Conservation (phyloP, 257 asterid species). For the Nicotiana tomentosiformis region DNA sequence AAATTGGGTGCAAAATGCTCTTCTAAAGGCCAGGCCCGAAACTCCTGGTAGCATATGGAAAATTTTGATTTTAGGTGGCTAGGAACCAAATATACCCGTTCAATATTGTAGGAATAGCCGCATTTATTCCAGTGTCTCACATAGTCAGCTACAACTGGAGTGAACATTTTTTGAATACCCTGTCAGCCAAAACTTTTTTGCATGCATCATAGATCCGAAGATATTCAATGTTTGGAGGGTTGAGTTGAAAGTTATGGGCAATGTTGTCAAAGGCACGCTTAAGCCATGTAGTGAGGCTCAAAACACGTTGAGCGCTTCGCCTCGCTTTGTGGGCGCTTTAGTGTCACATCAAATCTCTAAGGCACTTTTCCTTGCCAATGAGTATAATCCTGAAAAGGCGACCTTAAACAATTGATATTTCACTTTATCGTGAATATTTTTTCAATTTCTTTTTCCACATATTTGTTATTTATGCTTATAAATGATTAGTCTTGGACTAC, state of each 20-base stretch:
- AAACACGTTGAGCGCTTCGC: too few species aligned
- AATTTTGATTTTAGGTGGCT: not conserved
- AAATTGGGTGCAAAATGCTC: not conserved
- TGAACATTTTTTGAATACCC: not conserved
- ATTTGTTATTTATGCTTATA: too few species aligned
- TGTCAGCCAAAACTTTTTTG: not conserved
- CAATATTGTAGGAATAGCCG: not conserved
- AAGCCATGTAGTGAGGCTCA: too few species aligned
- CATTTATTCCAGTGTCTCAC: not conserved
- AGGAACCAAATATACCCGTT: not conserved
- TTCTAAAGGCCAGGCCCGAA: not conserved
- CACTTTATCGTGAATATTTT: too few species aligned
- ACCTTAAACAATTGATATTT: too few species aligned
- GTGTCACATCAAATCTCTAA: too few species aligned
- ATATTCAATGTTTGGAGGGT: not conserved
- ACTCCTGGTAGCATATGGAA: not conserved
- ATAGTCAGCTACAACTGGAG: not conserved
- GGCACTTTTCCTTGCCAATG: too few species aligned
- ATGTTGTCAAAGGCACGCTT: too few species aligned
- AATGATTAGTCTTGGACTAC: too few species aligned
- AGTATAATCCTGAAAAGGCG: too few species aligned
- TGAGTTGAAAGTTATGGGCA: not conserved
- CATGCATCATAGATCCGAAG: not conserved
- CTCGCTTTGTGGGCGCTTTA: too few species aligned
- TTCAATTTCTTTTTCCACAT: too few species aligned